phyloP scores from a whole-genome alignment of 1,284 basidiomycete genomes.

The Volvariella volvacea region DNA sequence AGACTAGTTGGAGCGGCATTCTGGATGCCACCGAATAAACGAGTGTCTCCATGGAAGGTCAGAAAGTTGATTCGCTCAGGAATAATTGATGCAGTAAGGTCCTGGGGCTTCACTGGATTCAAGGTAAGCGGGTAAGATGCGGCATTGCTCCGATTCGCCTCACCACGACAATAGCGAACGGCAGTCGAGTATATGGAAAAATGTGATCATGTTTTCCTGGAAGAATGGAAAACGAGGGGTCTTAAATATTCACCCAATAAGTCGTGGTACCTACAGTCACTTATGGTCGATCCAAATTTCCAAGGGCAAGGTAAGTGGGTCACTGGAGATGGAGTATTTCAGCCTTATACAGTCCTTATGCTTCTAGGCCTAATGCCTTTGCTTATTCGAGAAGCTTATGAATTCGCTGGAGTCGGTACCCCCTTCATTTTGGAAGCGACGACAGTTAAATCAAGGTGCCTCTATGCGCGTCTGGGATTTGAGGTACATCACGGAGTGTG shows the following conservation, averaged over 20 bases:
- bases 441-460: slow-evolving; percentile 6
- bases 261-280: slow-evolving; percentile 9
- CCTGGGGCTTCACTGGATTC: slow-evolving; percentile 1
- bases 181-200: slow-evolving; percentile 2
- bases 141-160: background rate
- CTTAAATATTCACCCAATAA: slow-evolving; percentile 6
- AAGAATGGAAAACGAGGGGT: slow-evolving; percentile 5
- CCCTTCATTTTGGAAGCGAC: slow-evolving; percentile 9
- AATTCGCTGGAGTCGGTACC: background rate
- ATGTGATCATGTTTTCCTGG: slow-evolving; percentile 6
- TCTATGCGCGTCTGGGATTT: slow-evolving; percentile 10
- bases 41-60: background rate
- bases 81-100: background rate
- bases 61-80: background rate
- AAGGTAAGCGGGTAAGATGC: slow-evolving; percentile 2
- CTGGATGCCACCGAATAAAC: slow-evolving; percentile 7
- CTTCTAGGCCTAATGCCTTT: background rate
- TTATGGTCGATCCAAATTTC: slow-evolving; percentile 7
- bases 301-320: slow-evolving; percentile 6
- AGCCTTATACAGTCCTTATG: background rate
- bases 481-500: slow-evolving; percentile 5
- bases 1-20: slow-evolving; percentile 1
- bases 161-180: background rate
- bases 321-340: background rate
- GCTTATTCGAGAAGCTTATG: background rate